Evolutionary conservation across 2,329 filamentous ascomycete species (phyloP), one percentile per base, ranked within the genome.

Genomic region (Zymoseptoria ardabiliae): DNA sequence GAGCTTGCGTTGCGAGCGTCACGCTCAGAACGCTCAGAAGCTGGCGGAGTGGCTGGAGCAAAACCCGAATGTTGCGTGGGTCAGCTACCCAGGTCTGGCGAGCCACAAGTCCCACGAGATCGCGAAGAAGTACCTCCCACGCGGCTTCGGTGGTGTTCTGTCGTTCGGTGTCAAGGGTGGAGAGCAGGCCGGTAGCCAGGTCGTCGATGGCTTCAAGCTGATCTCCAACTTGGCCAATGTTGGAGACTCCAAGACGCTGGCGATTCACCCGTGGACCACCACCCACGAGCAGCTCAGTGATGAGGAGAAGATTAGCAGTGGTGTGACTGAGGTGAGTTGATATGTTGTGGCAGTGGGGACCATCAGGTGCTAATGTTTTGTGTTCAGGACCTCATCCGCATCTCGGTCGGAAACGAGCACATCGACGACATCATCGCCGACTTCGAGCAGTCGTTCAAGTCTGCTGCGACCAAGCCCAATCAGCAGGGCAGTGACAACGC

Each of bases 391-490:
- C 85, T 92, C 48, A 96, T 97, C 75, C 89, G 93, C 63, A 94
- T 97, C 71, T 97, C 92, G 0, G 92, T 97, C 60, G 93, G 93
- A 56, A 96, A 89, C 0, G 93, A 97, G 78, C 91, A 97, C 74
- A 96, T 97, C 72, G 92, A 96, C 78, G 93, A 97, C 71, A 97
- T 97, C 70, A 94, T 96, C 71, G 88, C 86, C 68, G 93, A 97
- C 76, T 97, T 97, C 73, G 88, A 93, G 75, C 92, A 96, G 79
- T 89, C 90, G 0, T 95, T 97, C 76, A 82, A 85, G 71, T 81
- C 83, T 23, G 71, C 77, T 6, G 75, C 75, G 1, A 79, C 77
- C 9, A 78, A 78, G 71, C 77, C 71, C 3, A 60, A 68, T 28
- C 59, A 69, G 58, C 57, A 67, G 23, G 69, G 66, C 21, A 62